Percentiles rank a stretch among this genome's conserved stretches.
These are phyloP conservation scores for Aspergillus sp. DNA, from an alignment of 2,329 filamentous ascomycete genomes.

Conservation along the genomic window DNA sequence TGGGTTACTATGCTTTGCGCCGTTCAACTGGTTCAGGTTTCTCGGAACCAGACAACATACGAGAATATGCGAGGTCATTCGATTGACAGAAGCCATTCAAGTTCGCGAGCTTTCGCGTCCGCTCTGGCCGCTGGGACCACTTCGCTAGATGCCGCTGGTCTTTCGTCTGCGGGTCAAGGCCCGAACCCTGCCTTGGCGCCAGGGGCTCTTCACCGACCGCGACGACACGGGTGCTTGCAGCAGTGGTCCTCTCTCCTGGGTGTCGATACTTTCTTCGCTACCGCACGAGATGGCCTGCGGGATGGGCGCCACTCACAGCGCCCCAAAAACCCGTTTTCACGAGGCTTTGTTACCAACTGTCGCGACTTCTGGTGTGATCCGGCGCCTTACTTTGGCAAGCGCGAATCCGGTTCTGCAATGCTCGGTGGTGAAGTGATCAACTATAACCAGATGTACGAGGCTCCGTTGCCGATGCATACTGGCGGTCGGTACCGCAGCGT, in stretches of 20 bases:
- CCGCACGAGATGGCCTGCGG: slow-evolving; percentile 70
- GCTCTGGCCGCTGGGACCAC: slow-evolving; percentile 70
- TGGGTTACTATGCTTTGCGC: slow-evolving; percentile 98
- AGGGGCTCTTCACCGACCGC: slow-evolving; percentile 48
- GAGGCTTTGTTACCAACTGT: slow-evolving; percentile 83
- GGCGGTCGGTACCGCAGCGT: slow-evolving; percentile 61
- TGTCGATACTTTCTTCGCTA: slow-evolving; percentile 90
- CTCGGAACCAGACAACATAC: slow-evolving; percentile 90
- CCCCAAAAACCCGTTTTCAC: slow-evolving; percentile 78
- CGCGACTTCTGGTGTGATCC: slow-evolving; percentile 96
- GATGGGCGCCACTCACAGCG: slow-evolving; percentile 49
- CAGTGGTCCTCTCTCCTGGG: slow-evolving; percentile 84
- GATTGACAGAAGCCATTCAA: slow-evolving; percentile 54
- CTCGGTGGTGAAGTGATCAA: slow-evolving; percentile 78
- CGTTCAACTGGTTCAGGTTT: slow-evolving; percentile 90
- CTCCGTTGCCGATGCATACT: slow-evolving; percentile 64
- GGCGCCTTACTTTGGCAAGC: slow-evolving; percentile 73
- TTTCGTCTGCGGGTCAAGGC: slow-evolving; percentile 65
- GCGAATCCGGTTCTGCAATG: slow-evolving; percentile 71
- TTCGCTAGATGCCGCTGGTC: slow-evolving; percentile 65
- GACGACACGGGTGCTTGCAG: slow-evolving; percentile 63
- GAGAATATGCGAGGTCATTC: slow-evolving; percentile 89
- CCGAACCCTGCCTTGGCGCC: slow-evolving; percentile 57
- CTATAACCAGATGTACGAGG: slow-evolving; percentile 87
- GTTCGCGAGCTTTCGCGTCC: slow-evolving; percentile 59